These are phyloP conservation scores for Emergomyces africanus DNA, from an alignment of 2,329 filamentous ascomycete species.

Conservation along the genomic window DNA sequence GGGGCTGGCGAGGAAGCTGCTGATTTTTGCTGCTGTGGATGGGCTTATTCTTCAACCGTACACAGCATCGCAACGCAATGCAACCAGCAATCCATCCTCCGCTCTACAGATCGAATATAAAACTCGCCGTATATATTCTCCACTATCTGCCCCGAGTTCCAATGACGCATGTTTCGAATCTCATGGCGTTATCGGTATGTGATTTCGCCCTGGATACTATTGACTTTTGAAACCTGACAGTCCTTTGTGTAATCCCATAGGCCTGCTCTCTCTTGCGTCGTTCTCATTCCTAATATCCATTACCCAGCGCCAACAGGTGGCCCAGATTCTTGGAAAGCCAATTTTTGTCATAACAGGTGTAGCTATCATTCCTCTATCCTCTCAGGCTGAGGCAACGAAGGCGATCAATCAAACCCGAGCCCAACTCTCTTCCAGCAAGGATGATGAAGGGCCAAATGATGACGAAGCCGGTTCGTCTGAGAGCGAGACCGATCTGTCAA, in stretches of 20 bases:
- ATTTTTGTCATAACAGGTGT: slow-evolving; percentile 84
- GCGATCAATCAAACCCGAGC: slow-evolving; percentile 42
- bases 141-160: slow-evolving; percentile 17
- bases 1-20: slow-evolving; percentile 61
- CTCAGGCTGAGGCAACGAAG: slow-evolving; percentile 57
- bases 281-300: slow-evolving; percentile 79
- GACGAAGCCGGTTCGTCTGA: slow-evolving; percentile 19
- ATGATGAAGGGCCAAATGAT: slow-evolving; percentile 27
- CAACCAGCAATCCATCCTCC: slow-evolving; percentile 37
- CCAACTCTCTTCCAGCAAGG: slow-evolving; percentile 3
- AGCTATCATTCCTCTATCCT: slow-evolving; percentile 75
- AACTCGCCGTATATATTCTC: slow-evolving; percentile 39
- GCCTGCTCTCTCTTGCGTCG: slow-evolving; percentile 69
- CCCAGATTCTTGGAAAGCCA: slow-evolving; percentile 67
- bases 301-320: slow-evolving; percentile 74
- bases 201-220: not conserved
- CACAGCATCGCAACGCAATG: slow-evolving; percentile 33
- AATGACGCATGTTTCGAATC: slow-evolving; percentile 33
- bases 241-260: slow-evolving; percentile 34
- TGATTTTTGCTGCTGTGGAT: slow-evolving; percentile 70
- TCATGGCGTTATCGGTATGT: slow-evolving; percentile 45
- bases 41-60: slow-evolving; percentile 70
- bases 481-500: slow-evolving; percentile 9
- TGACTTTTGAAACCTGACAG: not conserved
- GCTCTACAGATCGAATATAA: slow-evolving; percentile 60